These are phyloP conservation scores for Aspergillus sp. DNA, from an alignment of 2,329 filamentous ascomycete species.

Conservation along the genomic window DNA sequence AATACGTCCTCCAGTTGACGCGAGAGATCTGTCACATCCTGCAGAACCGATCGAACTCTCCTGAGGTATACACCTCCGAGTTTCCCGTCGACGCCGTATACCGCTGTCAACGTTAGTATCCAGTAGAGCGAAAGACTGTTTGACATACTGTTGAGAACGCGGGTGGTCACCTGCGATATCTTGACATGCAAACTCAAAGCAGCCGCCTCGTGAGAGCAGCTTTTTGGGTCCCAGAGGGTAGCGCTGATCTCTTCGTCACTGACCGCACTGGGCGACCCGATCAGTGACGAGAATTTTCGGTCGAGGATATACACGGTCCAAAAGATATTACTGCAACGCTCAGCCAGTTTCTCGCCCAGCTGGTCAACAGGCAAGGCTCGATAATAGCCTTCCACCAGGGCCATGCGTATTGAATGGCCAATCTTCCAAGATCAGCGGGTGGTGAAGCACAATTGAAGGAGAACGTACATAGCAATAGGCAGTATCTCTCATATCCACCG, in stretches of 20 bases:
- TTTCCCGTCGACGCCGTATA: conserved; percentile 25
- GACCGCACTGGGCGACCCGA: conserved; percentile 44
- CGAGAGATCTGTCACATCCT: conserved; percentile 23
- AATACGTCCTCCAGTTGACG: conserved; percentile 27
- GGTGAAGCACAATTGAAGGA: no score
- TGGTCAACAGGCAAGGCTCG: conserved; percentile 42
- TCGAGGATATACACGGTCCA: conserved; percentile 50
- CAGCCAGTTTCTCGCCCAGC: conserved; percentile 36
- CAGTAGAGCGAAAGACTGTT: not conserved
- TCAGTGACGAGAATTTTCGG: conserved; percentile 45
- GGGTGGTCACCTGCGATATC: conserved; percentile 29
- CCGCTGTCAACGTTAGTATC: conserved; percentile 14
- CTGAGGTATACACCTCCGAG: conserved; percentile 17
- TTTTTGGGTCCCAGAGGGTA: conserved; percentile 32
- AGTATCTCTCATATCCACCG: conserved; percentile 40
- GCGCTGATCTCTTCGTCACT: conserved; percentile 42
- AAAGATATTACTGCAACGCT: conserved; percentile 45
- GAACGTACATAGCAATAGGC: conserved; percentile 41
- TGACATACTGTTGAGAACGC: conserved; percentile 30
- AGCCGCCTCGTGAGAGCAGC: conserved; percentile 23
- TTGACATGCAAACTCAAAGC: conserved; percentile 34
- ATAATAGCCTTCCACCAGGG: conserved; percentile 44
- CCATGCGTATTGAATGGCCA: conserved; percentile 46
- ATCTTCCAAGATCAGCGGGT: no score
- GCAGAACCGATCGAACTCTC: conserved; percentile 26